Base-by-base conservation (phyloP, 2,329 filamentous ascomycete genomes). In the Penicillium brevicompactum region DNA sequence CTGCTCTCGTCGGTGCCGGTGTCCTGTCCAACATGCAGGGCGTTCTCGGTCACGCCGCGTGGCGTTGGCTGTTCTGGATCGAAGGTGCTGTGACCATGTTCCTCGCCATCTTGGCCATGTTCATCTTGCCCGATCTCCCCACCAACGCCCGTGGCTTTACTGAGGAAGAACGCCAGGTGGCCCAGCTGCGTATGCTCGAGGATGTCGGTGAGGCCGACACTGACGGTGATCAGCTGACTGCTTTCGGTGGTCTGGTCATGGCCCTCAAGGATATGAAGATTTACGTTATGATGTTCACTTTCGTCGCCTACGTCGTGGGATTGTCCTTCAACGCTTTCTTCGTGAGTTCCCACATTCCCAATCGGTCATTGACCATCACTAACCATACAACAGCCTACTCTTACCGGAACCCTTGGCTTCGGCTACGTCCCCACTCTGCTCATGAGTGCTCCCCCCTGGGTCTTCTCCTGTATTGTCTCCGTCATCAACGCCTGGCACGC, bases 201-300 rank as follows among this genome's bases (percentile, higher is more conserved):
- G 83, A 85, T 59, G 81, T 83, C 1, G 83, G 82, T 40, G 81
- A 84, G 66, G 80, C 79, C 0, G 82, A 85, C 55, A 74, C 71
- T 6, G 83, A 85, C 61, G 74, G 76, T 0, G 72, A 74, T n/a
- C 76, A 83, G 11, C 60, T 65, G 61, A 78, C 79, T 3, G 65
- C 76, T 2, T 80, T 84, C 57, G 77, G 78, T 8, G 85, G 85
- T 85, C 30, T 74, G 3, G 34, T 81, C 49, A 83, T 87, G 79
- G 82, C 84, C 0, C 65, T 86, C 47, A 84, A 82, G 68, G 85
- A 87, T 58, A 14, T 73, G 59, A 87, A 87, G 74, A 84, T 86
- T 58, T 87, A 86, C 64, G 64, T 87, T 56, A 82, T 87, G 81
- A 86, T 85, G 79, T 52, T 87, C 6, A 84, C 83, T 1, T 82